phyloP scores from a whole-genome alignment of 2,329 filamentous ascomycete species.

The Alternaria brassicicola region DNA sequence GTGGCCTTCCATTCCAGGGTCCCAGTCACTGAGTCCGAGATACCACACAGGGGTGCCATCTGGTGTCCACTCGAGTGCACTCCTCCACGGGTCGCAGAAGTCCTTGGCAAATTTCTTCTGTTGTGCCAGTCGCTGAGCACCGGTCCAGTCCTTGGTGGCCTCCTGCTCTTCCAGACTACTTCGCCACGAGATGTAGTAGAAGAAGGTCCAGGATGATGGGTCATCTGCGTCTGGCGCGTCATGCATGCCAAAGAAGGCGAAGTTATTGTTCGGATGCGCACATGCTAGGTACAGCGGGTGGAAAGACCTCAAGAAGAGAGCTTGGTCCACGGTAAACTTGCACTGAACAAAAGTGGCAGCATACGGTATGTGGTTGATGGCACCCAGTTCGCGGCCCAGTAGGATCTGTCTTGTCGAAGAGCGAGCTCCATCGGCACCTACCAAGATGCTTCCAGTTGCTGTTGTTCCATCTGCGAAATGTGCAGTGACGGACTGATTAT shows the following conservation, averaged over 20 bases:
- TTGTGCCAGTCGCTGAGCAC: slow-evolving; percentile 48
- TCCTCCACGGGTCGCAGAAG: slow-evolving; percentile 56
- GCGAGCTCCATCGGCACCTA: slow-evolving; percentile 48
- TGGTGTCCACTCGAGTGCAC: slow-evolving; percentile 44
- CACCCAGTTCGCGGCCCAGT: slow-evolving; percentile 31
- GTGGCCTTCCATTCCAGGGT: slow-evolving; percentile 37
- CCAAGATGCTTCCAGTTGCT: slow-evolving; percentile 39
- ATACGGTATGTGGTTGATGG: slow-evolving; percentile 51
- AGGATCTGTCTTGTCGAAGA: slow-evolving; percentile 40
- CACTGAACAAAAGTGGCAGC: slow-evolving; percentile 55
- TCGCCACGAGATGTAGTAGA: slow-evolving; percentile 57
- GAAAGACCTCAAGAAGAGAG: slow-evolving; percentile 51
- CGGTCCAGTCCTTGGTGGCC: slow-evolving; percentile 43
- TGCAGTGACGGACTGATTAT: slow-evolving; percentile 43
- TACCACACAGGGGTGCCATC: slow-evolving; percentile 45
- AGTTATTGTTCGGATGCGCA: slow-evolving; percentile 53
- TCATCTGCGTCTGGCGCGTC: slow-evolving; percentile 47
- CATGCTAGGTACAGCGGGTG: slow-evolving; percentile 54
- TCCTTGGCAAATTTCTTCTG: slow-evolving; percentile 48
- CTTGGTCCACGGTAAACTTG: slow-evolving; percentile 52
- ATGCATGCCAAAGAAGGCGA: slow-evolving; percentile 56
- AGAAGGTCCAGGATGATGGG: slow-evolving; percentile 54
- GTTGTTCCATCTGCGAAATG: slow-evolving; percentile 44
- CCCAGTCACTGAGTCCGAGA: slow-evolving; percentile 46
- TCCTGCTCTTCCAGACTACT: slow-evolving; percentile 51